Evolutionary conservation across 768 basidiomycete genomes (phyloP).

Genomic region (Leucosporidium creatinivorum): DNA sequence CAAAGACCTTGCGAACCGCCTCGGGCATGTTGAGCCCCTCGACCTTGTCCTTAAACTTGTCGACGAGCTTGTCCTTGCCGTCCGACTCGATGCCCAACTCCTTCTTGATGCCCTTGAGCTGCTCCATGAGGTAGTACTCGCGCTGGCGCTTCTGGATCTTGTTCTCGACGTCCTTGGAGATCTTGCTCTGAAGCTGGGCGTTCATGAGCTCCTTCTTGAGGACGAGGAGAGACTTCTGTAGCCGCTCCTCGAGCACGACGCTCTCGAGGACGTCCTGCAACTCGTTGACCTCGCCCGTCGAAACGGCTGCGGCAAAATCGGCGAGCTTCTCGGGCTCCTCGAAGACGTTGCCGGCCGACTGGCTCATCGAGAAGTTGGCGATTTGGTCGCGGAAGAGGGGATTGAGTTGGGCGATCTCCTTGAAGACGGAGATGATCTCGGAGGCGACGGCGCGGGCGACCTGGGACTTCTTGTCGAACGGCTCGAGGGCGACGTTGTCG

Average conservation of each 20-base stretch:
- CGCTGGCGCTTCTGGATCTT: constrained; percentile 47
- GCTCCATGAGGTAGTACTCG: constrained; percentile 38
- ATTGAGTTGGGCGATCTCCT: constrained; percentile 94
- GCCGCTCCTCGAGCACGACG: constrained; percentile 72
- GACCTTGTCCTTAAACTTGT: constrained; percentile 69
- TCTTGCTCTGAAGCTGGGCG: constrained; percentile 86
- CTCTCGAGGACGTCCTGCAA: constrained; percentile 89
- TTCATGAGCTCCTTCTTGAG: constrained; percentile 98
- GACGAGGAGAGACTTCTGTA: constrained; percentile 81
- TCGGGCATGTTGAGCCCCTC: constrained; percentile 76
- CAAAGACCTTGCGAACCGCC: constrained; percentile 82
- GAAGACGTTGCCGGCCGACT: constrained; percentile 85
- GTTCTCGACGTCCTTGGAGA: constrained; percentile 82
- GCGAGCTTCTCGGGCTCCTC: constrained; percentile 96
- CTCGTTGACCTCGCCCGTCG: constrained; percentile 82
- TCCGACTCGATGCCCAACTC: constrained; percentile 57
- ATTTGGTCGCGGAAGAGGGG: constrained; percentile 98
- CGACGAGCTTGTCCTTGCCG: constrained; percentile 72
- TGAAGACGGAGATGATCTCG: constrained; percentile 94
- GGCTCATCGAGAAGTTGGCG: constrained; percentile 88
- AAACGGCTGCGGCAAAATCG: constrained; percentile 94
- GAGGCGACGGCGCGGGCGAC: constrained; percentile 92
- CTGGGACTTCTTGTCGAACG: constrained; percentile 79
- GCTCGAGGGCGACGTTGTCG: constrained; percentile 68
- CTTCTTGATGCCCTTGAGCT: constrained; percentile 42